Evolutionary conservation across 2,329 filamentous ascomycete species (phyloP).

Genomic region (Diaporthe sp.): DNA sequence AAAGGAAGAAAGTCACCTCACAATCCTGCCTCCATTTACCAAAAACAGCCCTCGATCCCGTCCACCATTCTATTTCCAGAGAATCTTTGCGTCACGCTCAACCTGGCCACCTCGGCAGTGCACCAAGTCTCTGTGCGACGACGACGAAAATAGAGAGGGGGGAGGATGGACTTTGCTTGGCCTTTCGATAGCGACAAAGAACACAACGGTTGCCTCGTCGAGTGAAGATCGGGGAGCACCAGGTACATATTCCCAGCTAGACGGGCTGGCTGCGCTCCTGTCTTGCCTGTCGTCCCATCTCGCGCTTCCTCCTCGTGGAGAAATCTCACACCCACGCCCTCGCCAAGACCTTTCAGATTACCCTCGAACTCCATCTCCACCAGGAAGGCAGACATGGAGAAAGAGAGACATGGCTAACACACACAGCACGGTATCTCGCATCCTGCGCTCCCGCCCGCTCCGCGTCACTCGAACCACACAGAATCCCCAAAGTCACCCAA

Average conservation of each 20-base stretch:
- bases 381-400: neutral
- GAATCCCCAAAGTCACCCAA: neutral
- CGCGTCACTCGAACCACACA: constrained; percentile 12
- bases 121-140: neutral
- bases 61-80: constrained; percentile 26
- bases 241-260: constrained; percentile 6
- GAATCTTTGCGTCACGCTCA: constrained; percentile 19
- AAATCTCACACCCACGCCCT: neutral
- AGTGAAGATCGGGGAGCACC: neutral
- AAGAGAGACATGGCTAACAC: constrained; percentile 32
- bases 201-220: neutral
- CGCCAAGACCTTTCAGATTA: neutral
- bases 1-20: neutral
- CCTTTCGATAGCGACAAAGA: neutral
- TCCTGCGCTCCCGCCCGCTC: constrained; percentile 5
- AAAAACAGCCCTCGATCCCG: neutral
- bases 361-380: neutral
- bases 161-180: neutral
- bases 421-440: constrained; percentile 30
- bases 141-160: neutral
- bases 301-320: neutral
- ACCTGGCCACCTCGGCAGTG: neutral
- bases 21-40: constrained; percentile 22
- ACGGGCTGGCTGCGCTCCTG: neutral
- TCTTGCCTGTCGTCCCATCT: neutral